These are phyloP conservation scores for Silene latifolia DNA, from an alignment of 148 eudicot species.

Conservation along the genomic window DNA sequence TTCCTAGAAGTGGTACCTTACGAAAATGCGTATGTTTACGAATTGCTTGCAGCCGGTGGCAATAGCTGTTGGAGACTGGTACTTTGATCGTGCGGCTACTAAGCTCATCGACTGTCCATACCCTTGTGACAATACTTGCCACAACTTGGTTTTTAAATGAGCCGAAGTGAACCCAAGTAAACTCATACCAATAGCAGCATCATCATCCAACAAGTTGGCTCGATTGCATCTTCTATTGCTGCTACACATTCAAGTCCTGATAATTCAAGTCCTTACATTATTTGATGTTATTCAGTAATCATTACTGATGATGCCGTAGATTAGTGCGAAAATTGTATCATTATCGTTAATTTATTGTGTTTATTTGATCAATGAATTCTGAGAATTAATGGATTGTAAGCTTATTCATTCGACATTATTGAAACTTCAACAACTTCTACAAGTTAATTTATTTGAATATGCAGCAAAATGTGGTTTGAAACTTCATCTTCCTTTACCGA, in stretches of 20 bases:
- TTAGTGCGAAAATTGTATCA: slow-evolving; percentile 9
- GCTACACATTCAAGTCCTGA: slow-evolving; percentile 21
- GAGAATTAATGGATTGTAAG: background rate
- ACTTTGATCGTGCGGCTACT: slow-evolving; percentile 46
- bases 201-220: background rate
- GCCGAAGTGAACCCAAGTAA: background rate
- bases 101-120: slow-evolving; percentile 75
- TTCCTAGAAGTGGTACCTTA: background rate
- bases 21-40: background rate
- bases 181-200: slow-evolving; percentile 6
- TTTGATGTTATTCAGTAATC: slow-evolving; percentile 14
- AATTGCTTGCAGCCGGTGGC: slow-evolving; percentile 47
- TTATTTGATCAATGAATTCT: slow-evolving; percentile 4
- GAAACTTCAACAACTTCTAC: slow-evolving; percentile 13
- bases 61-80: slow-evolving; percentile 87
- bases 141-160: slow-evolving; percentile 67
- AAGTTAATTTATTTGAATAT: too few relatives aligned
- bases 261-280: slow-evolving; percentile 16
- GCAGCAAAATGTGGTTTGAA: too few relatives aligned
- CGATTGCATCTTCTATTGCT: slow-evolving; percentile 6
- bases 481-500: too few relatives aligned
- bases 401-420: background rate
- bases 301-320: slow-evolving; percentile 3
- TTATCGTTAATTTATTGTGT: slow-evolving; percentile 1
- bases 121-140: slow-evolving; percentile 89